Evolutionary conservation across 345 rosid species (phyloP), one percentile per base, ranked within the genome.

Genomic region (Linum lewisii): DNA sequence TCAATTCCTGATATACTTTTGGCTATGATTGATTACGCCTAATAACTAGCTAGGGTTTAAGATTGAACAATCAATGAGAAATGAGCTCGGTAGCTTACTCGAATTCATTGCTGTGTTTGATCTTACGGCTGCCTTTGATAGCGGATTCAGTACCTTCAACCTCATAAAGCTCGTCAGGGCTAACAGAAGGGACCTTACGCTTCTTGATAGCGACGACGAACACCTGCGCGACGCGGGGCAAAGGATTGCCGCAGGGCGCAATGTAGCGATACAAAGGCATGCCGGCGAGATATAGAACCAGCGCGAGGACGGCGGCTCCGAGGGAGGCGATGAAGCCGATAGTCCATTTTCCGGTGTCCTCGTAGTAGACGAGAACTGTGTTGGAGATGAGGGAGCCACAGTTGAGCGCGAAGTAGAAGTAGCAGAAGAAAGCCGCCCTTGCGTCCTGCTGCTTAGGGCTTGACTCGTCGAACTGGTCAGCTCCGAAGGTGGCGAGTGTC

Each of bases 61-160:
- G 2, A 2, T 29, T 29, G 0, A 29, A 29, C 7, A 29, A 29
- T 8, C 34, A 29, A 29, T 29, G 7, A 29, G 4, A 8, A 29
- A 29, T 29, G 7, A 29, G 34, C 7, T 29, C 34, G 34, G 34
- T 3, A 37, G 56, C 74, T 74, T 70, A 87, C 69, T 38, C 53
- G 21, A 82, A 76, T 1, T 79, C 77, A 58, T 60, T 8, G 24
- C 95, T 88, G 53, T 88, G 92, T 66, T 69, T 76, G 63, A 88
- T 88, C 77, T 88, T 88, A 60, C 95, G 66, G 64, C 92, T 85
- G 21, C 96, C 93, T 80, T 83, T 88, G 63, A 88, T 88, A 1
- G 87, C 84, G 5, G 93, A 88, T 58, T 81, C 81, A 0, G 62
- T 59, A 1, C 96, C 96, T 65, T 79, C 82, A 0, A 85, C 62